These are phyloP conservation scores for Hypoxylon perforatum DNA, from an alignment of 495 filamentous ascomycete genomes.

Conservation along the genomic window DNA sequence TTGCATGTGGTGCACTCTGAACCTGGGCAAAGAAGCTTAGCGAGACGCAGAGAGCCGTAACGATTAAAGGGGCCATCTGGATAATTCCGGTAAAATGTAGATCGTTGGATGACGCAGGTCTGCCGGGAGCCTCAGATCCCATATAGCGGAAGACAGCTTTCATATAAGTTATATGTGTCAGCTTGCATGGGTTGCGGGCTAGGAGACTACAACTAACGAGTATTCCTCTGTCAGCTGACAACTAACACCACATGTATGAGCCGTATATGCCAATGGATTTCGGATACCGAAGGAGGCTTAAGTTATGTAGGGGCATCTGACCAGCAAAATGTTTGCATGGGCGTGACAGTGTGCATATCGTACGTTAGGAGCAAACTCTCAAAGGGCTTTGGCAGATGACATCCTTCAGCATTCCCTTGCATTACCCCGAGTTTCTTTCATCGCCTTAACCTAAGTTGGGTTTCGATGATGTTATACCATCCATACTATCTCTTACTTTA, in stretches of 20 bases:
- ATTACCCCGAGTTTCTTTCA: conserved; percentile 27
- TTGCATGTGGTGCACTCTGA: conserved; percentile 25
- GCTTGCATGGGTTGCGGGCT: not conserved
- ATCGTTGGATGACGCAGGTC: not conserved
- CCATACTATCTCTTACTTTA: not conserved
- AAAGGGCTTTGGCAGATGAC: not conserved
- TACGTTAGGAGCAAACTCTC: not conserved
- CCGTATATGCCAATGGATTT: not conserved
- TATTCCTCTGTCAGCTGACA: conserved; percentile 16
- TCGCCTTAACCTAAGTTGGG: not conserved
- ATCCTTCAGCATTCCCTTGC: conserved; percentile 14
- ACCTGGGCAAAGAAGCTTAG: conserved; percentile 28
- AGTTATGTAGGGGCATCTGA: not conserved
- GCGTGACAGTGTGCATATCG: conserved; percentile 1
- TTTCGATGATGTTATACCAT: conserved; percentile 18
- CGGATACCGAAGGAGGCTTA: no score
- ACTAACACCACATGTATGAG: not conserved
- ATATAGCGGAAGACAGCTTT: conserved; percentile 1
- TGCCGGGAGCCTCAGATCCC: conserved; percentile 4
- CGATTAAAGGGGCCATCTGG: conserved; percentile 25
- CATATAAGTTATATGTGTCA: conserved; percentile 20
- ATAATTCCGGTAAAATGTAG: conserved; percentile 26
- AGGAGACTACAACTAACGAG: not conserved
- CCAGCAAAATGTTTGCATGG: not conserved
- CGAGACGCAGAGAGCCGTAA: conserved; percentile 15